Percentiles rank a stretch among this genome's conserved stretches.
Evolutionary conservation across 225 moss, liverwort and hornwort genomes (phyloP).

Genomic region (Bryum argenteum): DNA sequence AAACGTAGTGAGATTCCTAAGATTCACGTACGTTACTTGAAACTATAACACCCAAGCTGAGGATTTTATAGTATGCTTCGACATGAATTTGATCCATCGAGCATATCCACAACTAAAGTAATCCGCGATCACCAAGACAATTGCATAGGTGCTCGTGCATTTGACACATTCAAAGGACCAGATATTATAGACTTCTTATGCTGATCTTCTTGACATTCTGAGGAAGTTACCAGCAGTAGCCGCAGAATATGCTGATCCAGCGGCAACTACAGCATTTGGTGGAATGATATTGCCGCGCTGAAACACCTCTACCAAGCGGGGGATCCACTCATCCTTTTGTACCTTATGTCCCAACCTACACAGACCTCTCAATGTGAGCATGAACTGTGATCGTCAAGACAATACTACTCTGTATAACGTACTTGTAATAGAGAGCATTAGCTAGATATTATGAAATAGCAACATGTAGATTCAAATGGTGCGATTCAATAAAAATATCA

Average conservation of each 20-base stretch:
- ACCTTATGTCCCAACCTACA: slow-evolving; percentile 96
- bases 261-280: slow-evolving; percentile 72
- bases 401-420: neutral
- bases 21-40: neutral
- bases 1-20: neutral
- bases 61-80: neutral
- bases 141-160: too few relatives aligned
- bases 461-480: slow-evolving; percentile 5
- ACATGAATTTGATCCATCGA: neutral
- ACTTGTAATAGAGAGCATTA: neutral
- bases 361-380: slow-evolving; percentile 25
- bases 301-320: slow-evolving; percentile 80
- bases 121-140: too few relatives aligned
- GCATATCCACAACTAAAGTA: slow-evolving; percentile 1
- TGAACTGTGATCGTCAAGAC: slow-evolving; percentile 15
- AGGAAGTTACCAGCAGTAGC: slow-evolving; percentile 72
- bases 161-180: too few relatives aligned
- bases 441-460: neutral
- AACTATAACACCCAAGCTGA: neutral
- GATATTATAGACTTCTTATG: too few relatives aligned
- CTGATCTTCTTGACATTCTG: slow-evolving; percentile 11
- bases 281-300: slow-evolving; percentile 81
- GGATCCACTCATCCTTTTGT: slow-evolving; percentile 95
- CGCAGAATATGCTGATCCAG: slow-evolving; percentile 90
- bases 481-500: slow-evolving; percentile 10